A percentile compares a stretch with the other conserved stretches of the same genome.
Conservation (phyloP, 2,329 filamentous ascomycete genomes). For the Apiospora phragmitis region DNA sequence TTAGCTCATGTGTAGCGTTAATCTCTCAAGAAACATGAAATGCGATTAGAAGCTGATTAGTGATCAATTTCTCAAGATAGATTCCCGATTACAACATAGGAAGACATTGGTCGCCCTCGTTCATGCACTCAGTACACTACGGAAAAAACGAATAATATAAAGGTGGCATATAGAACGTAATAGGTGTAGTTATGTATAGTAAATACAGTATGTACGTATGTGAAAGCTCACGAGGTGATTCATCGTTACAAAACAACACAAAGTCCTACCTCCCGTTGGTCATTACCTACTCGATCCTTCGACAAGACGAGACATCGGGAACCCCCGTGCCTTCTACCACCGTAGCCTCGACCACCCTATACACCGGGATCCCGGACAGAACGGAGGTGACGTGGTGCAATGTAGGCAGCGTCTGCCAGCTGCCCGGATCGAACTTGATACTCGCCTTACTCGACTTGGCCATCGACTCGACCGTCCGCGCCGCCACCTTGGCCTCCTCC, state of each 20-base stretch:
- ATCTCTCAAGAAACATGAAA: neutral
- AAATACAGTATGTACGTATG: neutral
- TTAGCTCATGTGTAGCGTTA: neutral
- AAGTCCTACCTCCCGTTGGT: too few relatives aligned
- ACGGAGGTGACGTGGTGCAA: conserved; percentile 57
- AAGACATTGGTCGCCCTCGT: neutral
- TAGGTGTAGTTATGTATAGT: neutral
- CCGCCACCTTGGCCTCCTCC: conserved; percentile 34
- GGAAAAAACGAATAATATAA: too few relatives aligned
- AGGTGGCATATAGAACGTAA: too few relatives aligned
- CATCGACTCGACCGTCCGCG: conserved; percentile 31
- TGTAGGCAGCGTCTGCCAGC: conserved; percentile 59
- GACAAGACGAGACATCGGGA: conserved; percentile 40
- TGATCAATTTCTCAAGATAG: neutral
- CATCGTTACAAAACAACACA: neutral
- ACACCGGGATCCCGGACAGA: conserved; percentile 57
- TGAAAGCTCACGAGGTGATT: neutral
- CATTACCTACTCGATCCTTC: conserved; percentile 18
- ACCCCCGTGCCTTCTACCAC: conserved; percentile 56
- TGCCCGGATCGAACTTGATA: conserved; percentile 48
- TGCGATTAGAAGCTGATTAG: neutral
- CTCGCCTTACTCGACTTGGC: conserved; percentile 38
- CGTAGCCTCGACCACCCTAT: conserved; percentile 55
- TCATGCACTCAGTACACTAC: neutral
- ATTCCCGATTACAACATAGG: neutral